Percentiles rank a stretch among this genome's conserved stretches.
phyloP scores from a whole-genome alignment of 176 grass and related monocot species.

The Triticum timopheevii region DNA sequence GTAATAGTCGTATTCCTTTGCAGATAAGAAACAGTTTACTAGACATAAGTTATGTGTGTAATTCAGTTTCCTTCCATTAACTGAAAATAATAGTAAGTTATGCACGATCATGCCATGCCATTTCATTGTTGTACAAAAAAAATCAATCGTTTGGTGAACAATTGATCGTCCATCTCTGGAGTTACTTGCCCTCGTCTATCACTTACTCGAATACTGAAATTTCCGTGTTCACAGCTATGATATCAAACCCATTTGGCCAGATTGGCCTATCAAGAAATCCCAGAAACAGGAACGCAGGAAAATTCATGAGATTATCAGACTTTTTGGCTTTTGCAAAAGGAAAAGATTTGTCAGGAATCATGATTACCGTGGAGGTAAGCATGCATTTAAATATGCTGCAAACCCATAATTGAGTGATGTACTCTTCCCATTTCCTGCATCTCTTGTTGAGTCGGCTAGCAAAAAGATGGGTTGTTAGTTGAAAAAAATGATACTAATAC shows the following conservation, averaged over 20 bases:
- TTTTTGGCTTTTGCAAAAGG: conserved; percentile 74
- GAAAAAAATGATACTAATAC: neutral
- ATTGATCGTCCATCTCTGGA: neutral
- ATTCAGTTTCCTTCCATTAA: neutral
- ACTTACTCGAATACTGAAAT: conserved; percentile 33
- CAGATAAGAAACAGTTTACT: neutral
- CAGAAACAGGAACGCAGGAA: conserved; percentile 59
- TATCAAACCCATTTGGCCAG: conserved; percentile 35
- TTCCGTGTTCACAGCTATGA: conserved; percentile 53
- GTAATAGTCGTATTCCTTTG: neutral
- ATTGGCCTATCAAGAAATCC: conserved; percentile 47
- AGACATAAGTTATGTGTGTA: neutral
- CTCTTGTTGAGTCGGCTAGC: neutral
- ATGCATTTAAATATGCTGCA: conserved; percentile 18
- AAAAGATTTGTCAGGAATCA: conserved; percentile 60
- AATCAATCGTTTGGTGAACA: neutral
- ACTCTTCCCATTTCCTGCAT: neutral
- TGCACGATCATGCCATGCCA: neutral
- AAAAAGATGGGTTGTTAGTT: neutral
- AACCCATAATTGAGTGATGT: neutral
- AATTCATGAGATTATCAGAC: conserved; percentile 77
- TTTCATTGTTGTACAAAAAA: neutral
- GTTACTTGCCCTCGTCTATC: neutral
- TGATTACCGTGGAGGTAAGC: conserved; percentile 89
- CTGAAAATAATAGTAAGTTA: neutral